These are phyloP conservation scores for Rubroboletus satanas DNA, from an alignment of 768 basidiomycete genomes.

Conservation along the genomic window DNA sequence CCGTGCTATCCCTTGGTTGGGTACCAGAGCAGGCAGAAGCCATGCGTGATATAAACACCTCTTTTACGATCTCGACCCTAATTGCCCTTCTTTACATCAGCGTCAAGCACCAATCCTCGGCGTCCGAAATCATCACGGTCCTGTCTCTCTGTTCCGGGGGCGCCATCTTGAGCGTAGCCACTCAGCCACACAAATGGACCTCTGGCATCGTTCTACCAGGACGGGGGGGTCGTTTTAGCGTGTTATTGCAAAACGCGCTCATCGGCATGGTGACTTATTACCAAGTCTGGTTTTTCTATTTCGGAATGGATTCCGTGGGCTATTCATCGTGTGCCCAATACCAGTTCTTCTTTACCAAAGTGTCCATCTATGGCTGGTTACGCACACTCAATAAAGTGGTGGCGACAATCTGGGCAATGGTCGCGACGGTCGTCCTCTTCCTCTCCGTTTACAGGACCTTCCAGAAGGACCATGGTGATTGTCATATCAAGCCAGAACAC, in stretches of 20 bases:
- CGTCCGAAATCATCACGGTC: not conserved
- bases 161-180: not conserved
- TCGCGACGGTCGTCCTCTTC: not conserved
- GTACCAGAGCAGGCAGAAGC: not conserved
- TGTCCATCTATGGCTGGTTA: not conserved
- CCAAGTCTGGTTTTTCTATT: not conserved
- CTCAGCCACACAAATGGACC: not conserved
- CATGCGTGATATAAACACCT: not conserved
- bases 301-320: not conserved
- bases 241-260: not conserved
- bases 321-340: not conserved
- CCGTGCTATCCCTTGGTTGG: not conserved
- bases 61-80: not conserved
- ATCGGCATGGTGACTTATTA: not conserved
- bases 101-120: not conserved
- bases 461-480: not conserved
- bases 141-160: not conserved
- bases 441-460: not conserved
- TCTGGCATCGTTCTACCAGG: not conserved
- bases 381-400: not conserved
- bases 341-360: not conserved
- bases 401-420: not conserved
- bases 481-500: not conserved
- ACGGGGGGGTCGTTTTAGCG: not conserved
- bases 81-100: not conserved